These are phyloP conservation scores for Penicillium atrosanguineum DNA, from an alignment of 495 filamentous ascomycete genomes.

Conservation along the genomic window DNA sequence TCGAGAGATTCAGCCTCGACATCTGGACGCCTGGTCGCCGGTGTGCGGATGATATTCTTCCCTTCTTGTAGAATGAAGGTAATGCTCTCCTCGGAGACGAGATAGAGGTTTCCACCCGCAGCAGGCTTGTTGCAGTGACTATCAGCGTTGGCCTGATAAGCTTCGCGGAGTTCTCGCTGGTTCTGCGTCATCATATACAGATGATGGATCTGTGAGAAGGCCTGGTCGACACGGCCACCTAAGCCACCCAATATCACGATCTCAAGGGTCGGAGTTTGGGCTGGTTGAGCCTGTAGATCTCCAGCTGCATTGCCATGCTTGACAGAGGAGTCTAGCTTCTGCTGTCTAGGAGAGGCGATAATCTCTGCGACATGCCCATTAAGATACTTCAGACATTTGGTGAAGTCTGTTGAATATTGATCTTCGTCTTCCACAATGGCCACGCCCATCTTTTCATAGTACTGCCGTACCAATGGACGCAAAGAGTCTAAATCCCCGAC, in stretches of 20 bases:
- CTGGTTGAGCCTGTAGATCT: not conserved
- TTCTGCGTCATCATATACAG: slow-evolving; percentile 50
- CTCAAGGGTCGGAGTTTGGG: slow-evolving; percentile 25
- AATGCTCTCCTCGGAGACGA: slow-evolving; percentile 75
- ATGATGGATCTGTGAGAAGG: slow-evolving; percentile 81
- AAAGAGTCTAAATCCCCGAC: slow-evolving; percentile 91
- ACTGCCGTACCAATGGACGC: slow-evolving; percentile 47
- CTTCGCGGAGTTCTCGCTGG: slow-evolving; percentile 15
- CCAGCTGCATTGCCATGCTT: not conserved
- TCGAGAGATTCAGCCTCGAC: not conserved
- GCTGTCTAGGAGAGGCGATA: slow-evolving; percentile 18
- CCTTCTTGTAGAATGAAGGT: slow-evolving; percentile 74
- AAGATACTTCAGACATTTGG: slow-evolving; percentile 70
- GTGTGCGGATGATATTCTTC: slow-evolving; percentile 64
- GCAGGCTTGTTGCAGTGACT: not conserved
- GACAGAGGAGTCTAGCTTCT: not conserved
- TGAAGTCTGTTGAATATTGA: slow-evolving; percentile 84
- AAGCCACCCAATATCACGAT: slow-evolving; percentile 79
- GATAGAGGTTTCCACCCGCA: slow-evolving; percentile 51
- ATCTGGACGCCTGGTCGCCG: slow-evolving; percentile 35
- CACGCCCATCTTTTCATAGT: slow-evolving; percentile 56
- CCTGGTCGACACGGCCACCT: slow-evolving; percentile 89
- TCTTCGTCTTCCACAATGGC: slow-evolving; percentile 64
- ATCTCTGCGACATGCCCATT: slow-evolving; percentile 29
- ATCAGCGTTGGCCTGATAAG: not conserved